Evolutionary conservation across 352 stramenopile species (phyloP).

Genomic region (Phytophthora melonis): DNA sequence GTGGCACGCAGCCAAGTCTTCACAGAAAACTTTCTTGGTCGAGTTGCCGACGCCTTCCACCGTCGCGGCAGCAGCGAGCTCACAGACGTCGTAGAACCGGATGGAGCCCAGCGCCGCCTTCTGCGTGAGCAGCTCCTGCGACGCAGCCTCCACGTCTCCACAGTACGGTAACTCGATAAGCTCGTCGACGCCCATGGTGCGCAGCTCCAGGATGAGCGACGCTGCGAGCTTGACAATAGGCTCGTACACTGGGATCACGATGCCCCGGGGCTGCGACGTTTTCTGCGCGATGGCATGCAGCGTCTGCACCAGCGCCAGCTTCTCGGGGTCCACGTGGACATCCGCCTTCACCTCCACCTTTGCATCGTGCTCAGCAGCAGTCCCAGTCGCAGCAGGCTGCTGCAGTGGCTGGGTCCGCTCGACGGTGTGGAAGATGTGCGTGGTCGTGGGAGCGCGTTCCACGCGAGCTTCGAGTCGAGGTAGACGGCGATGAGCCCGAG

Average conservation of each 20-base stretch:
- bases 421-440: constrained; percentile 16
- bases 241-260: constrained; percentile 48
- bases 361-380: too few species aligned
- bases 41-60: neutral
- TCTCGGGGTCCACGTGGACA: too few species aligned
- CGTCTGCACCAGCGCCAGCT: constrained; percentile 25
- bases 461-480: constrained; percentile 27
- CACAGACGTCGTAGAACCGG: constrained; percentile 43
- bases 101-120: constrained; percentile 23
- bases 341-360: neutral
- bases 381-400: too few species aligned
- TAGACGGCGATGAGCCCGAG: constrained; percentile 22
- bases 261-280: constrained; percentile 19
- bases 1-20: constrained; percentile 34
- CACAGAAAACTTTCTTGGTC: constrained; percentile 43
- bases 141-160: constrained; percentile 32
- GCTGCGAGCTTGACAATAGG: constrained; percentile 33
- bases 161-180: constrained; percentile 52
- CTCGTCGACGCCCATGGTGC: constrained; percentile 29
- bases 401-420: neutral
- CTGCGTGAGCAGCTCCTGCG: constrained; percentile 13
- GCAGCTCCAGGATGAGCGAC: constrained; percentile 44
- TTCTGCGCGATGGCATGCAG: constrained; percentile 25
- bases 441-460: constrained; percentile 14
- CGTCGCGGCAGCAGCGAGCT: constrained; percentile 13